Evolutionary conservation across 1,139 yeast species (phyloP), one percentile per base, ranked within the genome.

Genomic region (Blastobotrys persicus): DNA sequence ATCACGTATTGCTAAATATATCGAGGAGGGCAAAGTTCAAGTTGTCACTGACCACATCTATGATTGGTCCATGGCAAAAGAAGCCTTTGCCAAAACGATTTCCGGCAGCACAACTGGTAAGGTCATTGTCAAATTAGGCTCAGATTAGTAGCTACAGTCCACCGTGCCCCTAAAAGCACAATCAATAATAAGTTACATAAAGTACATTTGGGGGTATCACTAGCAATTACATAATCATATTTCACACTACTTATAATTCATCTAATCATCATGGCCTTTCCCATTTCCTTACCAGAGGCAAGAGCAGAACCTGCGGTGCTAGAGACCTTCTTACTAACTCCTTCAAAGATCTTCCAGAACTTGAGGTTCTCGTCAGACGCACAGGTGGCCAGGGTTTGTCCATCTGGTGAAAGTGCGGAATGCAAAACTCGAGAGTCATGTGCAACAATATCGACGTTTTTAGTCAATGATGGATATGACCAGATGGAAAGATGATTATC

Each of bases 351-450:
- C 59, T 88, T 85, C 94, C 96, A 94, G 71, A 94, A 92, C 71
- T 92, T 92, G 62, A 94, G 77, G 68, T 91, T 92, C 67, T 94
- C 99, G 69, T 94, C 98, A 4, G 96, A 95, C 1, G 98, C 95
- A 47, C 92, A 89, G 0, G 98, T 92, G 1, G 97, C 98, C 52
- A 91, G 71, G 0, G 95, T 88, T 49, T 87, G 79, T 20, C 85
- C 87, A 66, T 92, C 98, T 5, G 98, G 98, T 43, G 96, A 87
- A 49, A 92, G 67, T 48, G 91, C 83, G 26, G 96, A 87, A 57
- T 80, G 81, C 52, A 94, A 76, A 28, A 94, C 89, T 57, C 98
- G 77, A 12, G 95, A 81, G 58, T 89, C 97, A 65, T 94, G 98
- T 1, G 98, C 97, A 20, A 75, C 73, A 48, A 94, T 87, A 59